Conservation (phyloP, 2,329 filamentous ascomycete species). For the Geosmithia flava region DNA sequence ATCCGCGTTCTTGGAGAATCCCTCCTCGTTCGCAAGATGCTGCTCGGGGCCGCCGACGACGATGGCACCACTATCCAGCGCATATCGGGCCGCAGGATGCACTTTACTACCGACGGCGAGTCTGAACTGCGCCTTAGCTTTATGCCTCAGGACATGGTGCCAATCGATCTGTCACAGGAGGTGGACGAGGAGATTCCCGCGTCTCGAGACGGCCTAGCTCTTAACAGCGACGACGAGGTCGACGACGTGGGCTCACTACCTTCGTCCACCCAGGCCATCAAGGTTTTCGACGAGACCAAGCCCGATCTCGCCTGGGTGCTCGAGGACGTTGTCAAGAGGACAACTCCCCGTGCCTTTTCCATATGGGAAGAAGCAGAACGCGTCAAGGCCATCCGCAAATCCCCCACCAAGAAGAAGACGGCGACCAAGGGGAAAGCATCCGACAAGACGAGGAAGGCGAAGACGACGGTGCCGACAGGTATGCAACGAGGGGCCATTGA, state of each 20-base stretch:
- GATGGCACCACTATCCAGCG: conserved; percentile 42
- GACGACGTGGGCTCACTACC: conserved; percentile 17
- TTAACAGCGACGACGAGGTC: conserved; percentile 56
- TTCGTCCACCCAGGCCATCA: conserved; percentile 7
- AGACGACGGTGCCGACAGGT: conserved; percentile 4
- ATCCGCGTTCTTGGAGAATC: conserved; percentile 69
- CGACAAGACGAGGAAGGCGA: conserved; percentile 8
- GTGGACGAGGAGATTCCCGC: conserved; percentile 44
- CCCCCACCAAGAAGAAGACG: conserved; percentile 13
- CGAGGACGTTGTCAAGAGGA: conserved; percentile 17
- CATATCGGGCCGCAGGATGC: conserved; percentile 55
- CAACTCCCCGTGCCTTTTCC: conserved; percentile 11
- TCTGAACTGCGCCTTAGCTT: conserved; percentile 72
- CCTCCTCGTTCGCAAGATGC: conserved; percentile 51
- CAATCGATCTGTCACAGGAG: conserved; percentile 63
- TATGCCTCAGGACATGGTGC: conserved; percentile 63
- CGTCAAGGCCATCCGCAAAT: conserved; percentile 10
- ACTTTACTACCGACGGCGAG: conserved; percentile 62
- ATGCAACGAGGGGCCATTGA: conserved; percentile 22
- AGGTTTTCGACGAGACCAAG: conserved; percentile 51
- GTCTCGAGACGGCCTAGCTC: conserved; percentile 40
- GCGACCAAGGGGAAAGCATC: conserved; percentile 9
- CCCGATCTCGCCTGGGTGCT: conserved; percentile 35
- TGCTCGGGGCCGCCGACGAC: conserved; percentile 6
- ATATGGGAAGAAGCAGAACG: conserved; percentile 13